phyloP scores from a whole-genome alignment of 2,329 filamentous ascomycete genomes.

The Amauroascus verrucosus region DNA sequence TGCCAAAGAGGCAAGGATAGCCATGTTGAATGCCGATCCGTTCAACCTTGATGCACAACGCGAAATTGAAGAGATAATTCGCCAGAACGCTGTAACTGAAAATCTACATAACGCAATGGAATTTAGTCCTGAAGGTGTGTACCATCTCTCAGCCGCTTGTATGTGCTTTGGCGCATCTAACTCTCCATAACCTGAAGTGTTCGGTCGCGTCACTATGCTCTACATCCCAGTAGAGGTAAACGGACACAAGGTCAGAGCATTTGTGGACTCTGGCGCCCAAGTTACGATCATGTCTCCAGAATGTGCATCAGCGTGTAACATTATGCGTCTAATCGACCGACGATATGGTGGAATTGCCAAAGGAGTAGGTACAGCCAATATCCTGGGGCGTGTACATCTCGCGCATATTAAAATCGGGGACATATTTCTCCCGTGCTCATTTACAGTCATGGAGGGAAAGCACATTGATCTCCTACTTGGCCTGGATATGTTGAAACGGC shows the following conservation, averaged over 20 bases:
- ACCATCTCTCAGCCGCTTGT: too few relatives aligned
- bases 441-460: slow-evolving; percentile 99
- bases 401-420: slow-evolving; percentile 89
- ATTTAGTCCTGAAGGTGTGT: slow-evolving; percentile 86
- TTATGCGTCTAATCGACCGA: slow-evolving; percentile 90
- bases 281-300: slow-evolving; percentile 97
- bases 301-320: slow-evolving; percentile 83
- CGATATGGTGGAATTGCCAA: slow-evolving; percentile 85
- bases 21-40: slow-evolving; percentile 79
- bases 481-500: slow-evolving; percentile 91
- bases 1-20: slow-evolving; percentile 73
- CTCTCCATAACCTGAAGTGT: slow-evolving; percentile 48
- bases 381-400: slow-evolving; percentile 88
- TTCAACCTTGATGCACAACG: slow-evolving; percentile 87
- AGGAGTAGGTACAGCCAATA: slow-evolving; percentile 87
- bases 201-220: slow-evolving; percentile 88
- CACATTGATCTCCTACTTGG: slow-evolving; percentile 87
- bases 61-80: slow-evolving; percentile 94
- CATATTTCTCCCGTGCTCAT: slow-evolving; percentile 81
- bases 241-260: slow-evolving; percentile 79
- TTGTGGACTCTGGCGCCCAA: slow-evolving; percentile 95
- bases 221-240: slow-evolving; percentile 96
- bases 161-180: too few relatives aligned
- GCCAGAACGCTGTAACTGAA: slow-evolving; percentile 85
- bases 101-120: slow-evolving; percentile 96